A percentile compares a stretch with the other conserved stretches of the same genome.
These are phyloP conservation scores for Aspergillus coremiiformis DNA, from an alignment of 495 filamentous ascomycete species.

Conservation along the genomic window DNA sequence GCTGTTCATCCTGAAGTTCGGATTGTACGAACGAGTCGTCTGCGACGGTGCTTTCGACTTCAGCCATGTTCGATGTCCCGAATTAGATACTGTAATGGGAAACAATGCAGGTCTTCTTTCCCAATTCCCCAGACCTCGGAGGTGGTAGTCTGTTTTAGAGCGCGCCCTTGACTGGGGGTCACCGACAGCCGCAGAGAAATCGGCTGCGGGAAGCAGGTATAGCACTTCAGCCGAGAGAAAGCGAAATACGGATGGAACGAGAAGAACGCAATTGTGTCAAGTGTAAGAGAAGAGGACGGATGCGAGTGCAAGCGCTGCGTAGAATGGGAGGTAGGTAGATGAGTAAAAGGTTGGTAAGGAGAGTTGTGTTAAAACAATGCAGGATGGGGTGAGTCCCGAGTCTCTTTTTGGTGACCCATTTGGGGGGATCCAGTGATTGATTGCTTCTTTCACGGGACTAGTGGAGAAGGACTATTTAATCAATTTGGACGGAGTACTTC, in stretches of 20 bases:
- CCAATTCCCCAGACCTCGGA: neutral
- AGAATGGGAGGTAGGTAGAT: slow-evolving; percentile 6
- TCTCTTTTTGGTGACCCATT: slow-evolving; percentile 1
- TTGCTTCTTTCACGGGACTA: neutral
- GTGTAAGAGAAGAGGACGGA: slow-evolving; percentile 7
- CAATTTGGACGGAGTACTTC: too few relatives aligned
- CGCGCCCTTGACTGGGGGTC: slow-evolving; percentile 4
- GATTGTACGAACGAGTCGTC: slow-evolving; percentile 43
- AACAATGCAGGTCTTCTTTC: neutral
- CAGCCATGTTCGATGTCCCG: slow-evolving; percentile 26
- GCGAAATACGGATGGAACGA: neutral
- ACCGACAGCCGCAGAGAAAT: slow-evolving; percentile 1
- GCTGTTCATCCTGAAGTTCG: slow-evolving; percentile 36
- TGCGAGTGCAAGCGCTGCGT: slow-evolving; percentile 4
- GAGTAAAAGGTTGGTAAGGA: neutral
- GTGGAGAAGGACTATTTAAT: neutral
- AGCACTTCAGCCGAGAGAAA: neutral
- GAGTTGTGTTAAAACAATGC: slow-evolving; percentile 1
- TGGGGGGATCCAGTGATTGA: neutral
- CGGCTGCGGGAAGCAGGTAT: neutral
- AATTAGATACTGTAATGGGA: neutral
- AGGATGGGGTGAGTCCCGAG: slow-evolving; percentile 11
- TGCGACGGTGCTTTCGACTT: slow-evolving; percentile 33
- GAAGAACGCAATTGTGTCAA: neutral
- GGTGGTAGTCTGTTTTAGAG: neutral